Percentiles rank a stretch among this genome's conserved stretches.
Conservation (phyloP, 2,329 filamentous ascomycete genomes). For the Simplicillium sp. region DNA sequence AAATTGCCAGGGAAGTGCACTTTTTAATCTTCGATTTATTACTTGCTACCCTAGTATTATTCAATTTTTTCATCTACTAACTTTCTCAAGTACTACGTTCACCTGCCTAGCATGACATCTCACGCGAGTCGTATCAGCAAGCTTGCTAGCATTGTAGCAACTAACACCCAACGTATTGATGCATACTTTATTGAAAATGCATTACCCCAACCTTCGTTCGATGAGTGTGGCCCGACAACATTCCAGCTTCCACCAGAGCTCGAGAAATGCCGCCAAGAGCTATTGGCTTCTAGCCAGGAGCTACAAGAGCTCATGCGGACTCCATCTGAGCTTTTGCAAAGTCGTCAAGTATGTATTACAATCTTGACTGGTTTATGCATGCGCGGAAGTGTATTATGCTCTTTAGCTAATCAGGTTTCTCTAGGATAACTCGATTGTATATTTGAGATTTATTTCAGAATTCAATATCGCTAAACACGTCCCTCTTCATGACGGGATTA, state of each 20-base stretch:
- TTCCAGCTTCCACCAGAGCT: background rate
- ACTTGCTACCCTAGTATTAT: no score
- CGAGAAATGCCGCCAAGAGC: background rate
- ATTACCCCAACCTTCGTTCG: background rate
- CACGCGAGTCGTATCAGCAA: no score
- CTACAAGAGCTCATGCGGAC: background rate
- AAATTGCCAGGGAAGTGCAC: no score
- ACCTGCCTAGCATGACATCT: no score
- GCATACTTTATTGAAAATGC: background rate
- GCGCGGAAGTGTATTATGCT: no score
- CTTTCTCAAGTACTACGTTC: no score
- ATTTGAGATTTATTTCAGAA: constrained; percentile 1
- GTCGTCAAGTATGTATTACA: no score
- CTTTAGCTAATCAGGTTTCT: background rate
- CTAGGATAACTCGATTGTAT: background rate
- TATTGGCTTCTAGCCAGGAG: background rate
- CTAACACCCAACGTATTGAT: background rate
- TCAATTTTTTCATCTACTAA: no score
- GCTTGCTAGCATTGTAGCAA: background rate
- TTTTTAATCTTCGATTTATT: no score
- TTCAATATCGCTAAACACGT: constrained; percentile 1
- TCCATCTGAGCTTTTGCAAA: background rate
- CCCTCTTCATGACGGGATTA: constrained; percentile 1
- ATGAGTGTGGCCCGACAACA: background rate
- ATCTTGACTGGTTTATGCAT: no score